Evolutionary conservation across 495 filamentous ascomycete genomes (phyloP), one percentile per base, ranked within the genome.

Genomic region (Trichoderma erinaceum): DNA sequence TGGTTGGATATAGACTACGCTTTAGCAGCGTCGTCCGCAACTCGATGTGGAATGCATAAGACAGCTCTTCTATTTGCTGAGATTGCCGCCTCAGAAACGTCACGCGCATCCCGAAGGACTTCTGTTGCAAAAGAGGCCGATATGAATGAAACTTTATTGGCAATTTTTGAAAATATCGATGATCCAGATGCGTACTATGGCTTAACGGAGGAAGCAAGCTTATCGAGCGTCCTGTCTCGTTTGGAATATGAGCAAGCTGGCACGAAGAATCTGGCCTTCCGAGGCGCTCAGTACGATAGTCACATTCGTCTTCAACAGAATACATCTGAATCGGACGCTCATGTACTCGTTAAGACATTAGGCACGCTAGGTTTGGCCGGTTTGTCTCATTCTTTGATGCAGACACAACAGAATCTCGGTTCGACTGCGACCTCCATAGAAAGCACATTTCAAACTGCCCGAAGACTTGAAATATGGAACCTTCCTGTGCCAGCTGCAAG

Each of bases 151-250:
- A 80, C 95, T 21, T 75, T 97, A 8, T 83, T 97, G 68, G 79
- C 85, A 11, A 90, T 98, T 2, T 99, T 92, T 74, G 89, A 89
- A 75, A 91, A 92, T 68, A 89, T 98, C 46, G 93, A 97, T 76
- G 95, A 99, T 74, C 93, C 93, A 16, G 95, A 99, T 74, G 87
- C 93, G 21, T 98, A 93, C 75, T 98, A 99, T 72, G 95, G 95
- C n/a, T 88, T 98, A 25, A 84, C 89, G 63, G 90, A 96, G 75
- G 85, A 83, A 27, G 85, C 92, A 13, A 90, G 86, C 63, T 78
- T 99, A 50, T 80, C 83, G 18, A 89, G 89, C 0, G 88, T 97
- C 10, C 82, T 97, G 70, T 86, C 90, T 32, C 87, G 88, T 35
- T 83, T 97, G n/a, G 93, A 97, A 71, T 94, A 97, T 73, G 96